phyloP scores from a whole-genome alignment of 495 filamentous ascomycete species.

The Aspergillus homomorphus region DNA sequence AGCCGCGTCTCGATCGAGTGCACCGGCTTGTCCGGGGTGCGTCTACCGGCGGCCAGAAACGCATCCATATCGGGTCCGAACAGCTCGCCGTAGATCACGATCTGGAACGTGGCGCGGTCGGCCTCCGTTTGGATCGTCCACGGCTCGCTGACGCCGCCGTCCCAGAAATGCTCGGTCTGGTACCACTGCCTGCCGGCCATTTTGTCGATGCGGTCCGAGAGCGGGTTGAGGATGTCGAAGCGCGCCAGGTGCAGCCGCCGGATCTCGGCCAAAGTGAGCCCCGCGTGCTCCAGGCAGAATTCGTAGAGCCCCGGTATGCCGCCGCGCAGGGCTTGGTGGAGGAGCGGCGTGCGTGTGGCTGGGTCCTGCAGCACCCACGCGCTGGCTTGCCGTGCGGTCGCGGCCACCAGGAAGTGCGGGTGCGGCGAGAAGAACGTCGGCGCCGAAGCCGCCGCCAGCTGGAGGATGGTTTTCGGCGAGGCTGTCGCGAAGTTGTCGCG shows the following conservation, averaged over 20 bases:
- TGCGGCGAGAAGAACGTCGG: slow-evolving; percentile 37
- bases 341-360: slow-evolving; percentile 18
- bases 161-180: slow-evolving; percentile 30
- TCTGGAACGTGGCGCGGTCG: slow-evolving; percentile 25
- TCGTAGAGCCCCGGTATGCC: slow-evolving; percentile 31
- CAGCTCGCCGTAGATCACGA: slow-evolving; percentile 38
- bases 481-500: slow-evolving; percentile 3
- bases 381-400: slow-evolving; percentile 27
- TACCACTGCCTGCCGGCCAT: slow-evolving; percentile 33
- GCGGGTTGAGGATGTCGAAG: slow-evolving; percentile 33
- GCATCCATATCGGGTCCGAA: slow-evolving; percentile 30
- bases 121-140: slow-evolving; percentile 30
- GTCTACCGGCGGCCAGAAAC: slow-evolving; percentile 12
- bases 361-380: slow-evolving; percentile 32
- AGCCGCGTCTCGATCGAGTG: slow-evolving; percentile 22
- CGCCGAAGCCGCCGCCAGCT: slow-evolving; percentile 27
- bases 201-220: slow-evolving; percentile 31
- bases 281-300: slow-evolving; percentile 28
- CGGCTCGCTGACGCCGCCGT: slow-evolving; percentile 31
- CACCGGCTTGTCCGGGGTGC: slow-evolving; percentile 3
- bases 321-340: slow-evolving; percentile 20
- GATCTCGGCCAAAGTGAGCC: slow-evolving; percentile 35
- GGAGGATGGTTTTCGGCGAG: slow-evolving; percentile 23
- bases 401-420: slow-evolving; percentile 36
- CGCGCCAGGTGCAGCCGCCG: slow-evolving; percentile 28